Evolutionary conservation across 2,329 filamentous ascomycete genomes (phyloP), one percentile per base, ranked within the genome.

Genomic region (Colletotrichum scovillei): DNA sequence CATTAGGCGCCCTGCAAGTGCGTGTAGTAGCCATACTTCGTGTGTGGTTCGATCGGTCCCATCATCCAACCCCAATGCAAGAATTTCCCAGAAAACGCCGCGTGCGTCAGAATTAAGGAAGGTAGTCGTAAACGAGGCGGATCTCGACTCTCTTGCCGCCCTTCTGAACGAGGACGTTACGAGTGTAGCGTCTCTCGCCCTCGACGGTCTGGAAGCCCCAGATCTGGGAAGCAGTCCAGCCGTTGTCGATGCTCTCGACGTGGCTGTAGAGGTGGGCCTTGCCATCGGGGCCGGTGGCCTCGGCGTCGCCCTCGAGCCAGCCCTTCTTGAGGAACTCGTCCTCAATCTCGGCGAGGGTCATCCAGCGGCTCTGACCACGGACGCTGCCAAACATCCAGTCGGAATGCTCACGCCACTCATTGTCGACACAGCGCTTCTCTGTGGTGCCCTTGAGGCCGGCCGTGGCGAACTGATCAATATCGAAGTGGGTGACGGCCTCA

Each of bases 351-450:
- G 82, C 85, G 24, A 83, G 79, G 12, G 78, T 79, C 72, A 89
- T 76, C 80, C 88, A 91, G 58, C 85, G 83, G 56, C 88, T 90
- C 73, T 86, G 87, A 70, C 93, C 94, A 64, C 86, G 85, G 75
- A 97, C 88, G 68, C 84, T 85, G 72, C 95, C 95, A 81, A 97
- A 98, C 76, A 97, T 89, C 87, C 91, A 92, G 86, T 98, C 95
- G 28, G 84, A 85, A 85, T 95, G 94, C 75, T 90, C 88, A 77
- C 92, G 91, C 76, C 77, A 81, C 67, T 77, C 77, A 80, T 82
- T 79, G 84, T 91, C 89, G 65, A 89, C 78, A 79, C 85, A 88
- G 72, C 89, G 89, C 75, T 82, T 81, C 86, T 91, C 89, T 55
- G 84, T 79, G 63, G 86, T 95, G 78, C 90, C 92, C 79, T 89